Evolutionary conservation across 1,284 basidiomycete species (phyloP).

Genomic region (Pseudozyma tsukubaensis): DNA sequence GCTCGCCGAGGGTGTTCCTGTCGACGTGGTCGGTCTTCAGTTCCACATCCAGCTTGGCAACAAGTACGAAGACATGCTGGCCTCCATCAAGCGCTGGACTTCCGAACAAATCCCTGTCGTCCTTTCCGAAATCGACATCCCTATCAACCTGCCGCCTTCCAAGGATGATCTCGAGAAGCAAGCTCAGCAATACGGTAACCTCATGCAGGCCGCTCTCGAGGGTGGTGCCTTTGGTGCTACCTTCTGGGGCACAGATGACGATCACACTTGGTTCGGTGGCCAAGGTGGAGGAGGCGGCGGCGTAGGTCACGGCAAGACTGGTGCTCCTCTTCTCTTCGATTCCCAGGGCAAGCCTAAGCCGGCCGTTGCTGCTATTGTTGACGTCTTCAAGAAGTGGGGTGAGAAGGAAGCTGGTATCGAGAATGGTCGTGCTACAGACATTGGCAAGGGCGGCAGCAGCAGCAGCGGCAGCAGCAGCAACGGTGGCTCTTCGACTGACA

Average conservation of each 20-base stretch:
- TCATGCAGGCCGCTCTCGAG: conserved; percentile 39
- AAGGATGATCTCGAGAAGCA: conserved; percentile 35
- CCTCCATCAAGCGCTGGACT: conserved; percentile 43
- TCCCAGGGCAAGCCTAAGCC: conserved; percentile 41
- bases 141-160: conserved; percentile 39
- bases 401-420: conserved; percentile 41
- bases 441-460: conserved; percentile 3
- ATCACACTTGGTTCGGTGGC: conserved; percentile 41
- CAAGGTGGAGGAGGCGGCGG: conserved; percentile 1
- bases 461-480: neutral
- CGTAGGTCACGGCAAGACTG: conserved; percentile 26
- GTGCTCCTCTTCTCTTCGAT: conserved; percentile 38
- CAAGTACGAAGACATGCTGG: conserved; percentile 37
- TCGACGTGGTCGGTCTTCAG: conserved; percentile 39
- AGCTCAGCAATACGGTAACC: conserved; percentile 45
- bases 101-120: conserved; percentile 32
- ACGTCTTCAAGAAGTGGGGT: conserved; percentile 53
- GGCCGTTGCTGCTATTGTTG: conserved; percentile 42
- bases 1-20: conserved; percentile 37
- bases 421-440: conserved; percentile 18
- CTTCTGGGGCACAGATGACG: conserved; percentile 29
- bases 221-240: conserved; percentile 38
- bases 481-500: neutral
- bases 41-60: conserved; percentile 32
- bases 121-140: conserved; percentile 43